Evolutionary conservation across 2,329 filamentous ascomycete genomes (phyloP), one percentile per base, ranked within the genome.

Genomic region (Aspergillus tubingensis): DNA sequence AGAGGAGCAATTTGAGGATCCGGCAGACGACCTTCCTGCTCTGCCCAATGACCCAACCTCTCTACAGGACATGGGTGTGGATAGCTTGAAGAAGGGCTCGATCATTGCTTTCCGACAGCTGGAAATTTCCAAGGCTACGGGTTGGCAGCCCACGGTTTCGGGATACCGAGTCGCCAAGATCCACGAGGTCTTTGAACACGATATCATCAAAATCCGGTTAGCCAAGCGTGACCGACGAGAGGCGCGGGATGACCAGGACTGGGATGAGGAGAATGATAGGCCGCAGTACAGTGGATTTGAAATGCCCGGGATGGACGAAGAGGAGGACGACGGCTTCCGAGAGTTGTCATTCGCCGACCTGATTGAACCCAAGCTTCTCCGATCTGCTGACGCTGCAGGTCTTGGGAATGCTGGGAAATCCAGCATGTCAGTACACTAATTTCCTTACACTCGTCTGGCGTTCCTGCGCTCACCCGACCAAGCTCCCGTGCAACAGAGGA

Each of bases 211-310:
- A 21, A 77, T 96, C 4, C 80, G 83, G 10, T 82, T 96, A 2
- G 91, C 92, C 2, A 83, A 83, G 62, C 85, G 90, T 27, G 90
- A 96, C 70, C 80, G 88, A 51, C 75, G 82, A 5, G 82, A 85
- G 57, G 39, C 51, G 30, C 60, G 48, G 32, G 72, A 87, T 63
- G 88, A 49, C 30, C 72, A 86, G 63, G 88, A 85, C 3, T 64
- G 68, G 6, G 38, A 58, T 8, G 82, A 86, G 10, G 77, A 83
- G 41, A 88, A 89, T 0, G 92, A 91, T 0, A 81, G 89, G 62
- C 84, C 91, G 8, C 76, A 91, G 8, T 96, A 94, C 67, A 87
- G 84, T 63, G 90, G 88, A 60, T 95, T 96, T 65, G 91, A 96
- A 68, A 87, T 87, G 67, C 88, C 89, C 0, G 83, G 87, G 10